Evolutionary conservation across 2,329 filamentous ascomycete species (phyloP).

Genomic region (Cladophialophora exuberans): DNA sequence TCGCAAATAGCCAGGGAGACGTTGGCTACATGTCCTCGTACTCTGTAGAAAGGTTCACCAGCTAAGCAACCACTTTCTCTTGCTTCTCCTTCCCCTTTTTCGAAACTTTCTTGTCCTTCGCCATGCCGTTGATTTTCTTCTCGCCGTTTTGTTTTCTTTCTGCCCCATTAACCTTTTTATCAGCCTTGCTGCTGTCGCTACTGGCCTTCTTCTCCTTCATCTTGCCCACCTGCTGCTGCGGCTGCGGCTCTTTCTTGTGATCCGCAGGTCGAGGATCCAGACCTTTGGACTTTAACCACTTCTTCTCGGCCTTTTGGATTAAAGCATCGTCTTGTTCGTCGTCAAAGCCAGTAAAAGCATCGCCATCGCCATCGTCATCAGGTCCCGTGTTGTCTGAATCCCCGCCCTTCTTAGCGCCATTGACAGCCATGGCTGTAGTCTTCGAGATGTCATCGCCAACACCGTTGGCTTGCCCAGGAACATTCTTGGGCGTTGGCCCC

Average conservation of each 20-base stretch:
- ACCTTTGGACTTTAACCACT: conserved; percentile 73
- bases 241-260: conserved; percentile 11
- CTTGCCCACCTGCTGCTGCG: not conserved
- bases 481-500: conserved; percentile 66
- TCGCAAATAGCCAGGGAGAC: too few species aligned
- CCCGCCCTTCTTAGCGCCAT: conserved; percentile 35
- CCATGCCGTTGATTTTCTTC: not conserved
- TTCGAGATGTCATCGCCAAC: conserved; percentile 36
- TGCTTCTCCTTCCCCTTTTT: not conserved
- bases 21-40: too few species aligned
- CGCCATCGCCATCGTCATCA: conserved; percentile 40
- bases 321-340: conserved; percentile 72
- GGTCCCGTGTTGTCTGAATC: too few species aligned
- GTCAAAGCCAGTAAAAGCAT: conserved; percentile 73
- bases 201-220: not conserved
- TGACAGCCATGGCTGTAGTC: conserved; percentile 11
- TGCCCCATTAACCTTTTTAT: not conserved
- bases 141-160: not conserved
- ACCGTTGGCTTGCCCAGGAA: conserved; percentile 26
- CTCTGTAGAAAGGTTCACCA: not conserved
- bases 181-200: too few species aligned
- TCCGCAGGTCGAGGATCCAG: conserved; percentile 67
- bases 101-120: not conserved
- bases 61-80: not conserved
- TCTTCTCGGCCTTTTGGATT: conserved; percentile 73